Conservation (phyloP, 2,329 filamentous ascomycete species). For the Talaromyces verruculosus region DNA sequence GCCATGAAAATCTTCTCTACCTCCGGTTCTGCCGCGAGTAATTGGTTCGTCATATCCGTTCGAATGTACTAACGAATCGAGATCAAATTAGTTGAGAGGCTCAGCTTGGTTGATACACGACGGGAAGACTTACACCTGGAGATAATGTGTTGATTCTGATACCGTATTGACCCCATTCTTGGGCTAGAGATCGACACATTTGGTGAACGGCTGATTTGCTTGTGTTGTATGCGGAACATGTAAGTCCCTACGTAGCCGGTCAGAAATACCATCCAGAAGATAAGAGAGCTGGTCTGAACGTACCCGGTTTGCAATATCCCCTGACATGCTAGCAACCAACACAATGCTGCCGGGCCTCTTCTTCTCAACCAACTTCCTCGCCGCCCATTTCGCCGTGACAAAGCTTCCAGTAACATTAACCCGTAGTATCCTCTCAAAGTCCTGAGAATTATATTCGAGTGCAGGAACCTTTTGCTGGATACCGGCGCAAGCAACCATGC, state of each 20-base stretch:
- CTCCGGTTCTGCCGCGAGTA: conserved; percentile 49
- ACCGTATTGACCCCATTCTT: conserved; percentile 50
- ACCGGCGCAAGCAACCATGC: conserved; percentile 71
- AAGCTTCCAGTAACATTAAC: conserved; percentile 62
- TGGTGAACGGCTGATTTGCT: conserved; percentile 50
- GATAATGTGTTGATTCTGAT: conserved; percentile 76
- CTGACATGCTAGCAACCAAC: conserved; percentile 64
- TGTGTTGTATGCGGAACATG: conserved; percentile 51
- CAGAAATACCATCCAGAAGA: not conserved
- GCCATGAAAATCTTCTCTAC: conserved; percentile 56
- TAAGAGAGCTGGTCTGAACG: conserved; percentile 19
- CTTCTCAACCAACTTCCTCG: conserved; percentile 62
- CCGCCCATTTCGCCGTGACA: conserved; percentile 63
- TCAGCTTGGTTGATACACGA: not conserved
- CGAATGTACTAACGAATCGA: conserved; percentile 43
- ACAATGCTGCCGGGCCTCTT: conserved; percentile 61
- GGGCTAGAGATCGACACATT: conserved; percentile 48
- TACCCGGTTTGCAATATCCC: conserved; percentile 57
- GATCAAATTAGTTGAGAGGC: not conserved
- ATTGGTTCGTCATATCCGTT: conserved; percentile 51
- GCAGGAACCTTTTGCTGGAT: conserved; percentile 79
- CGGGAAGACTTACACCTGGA: conserved; percentile 54
- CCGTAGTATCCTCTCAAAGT: conserved; percentile 63
- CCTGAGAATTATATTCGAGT: conserved; percentile 69
- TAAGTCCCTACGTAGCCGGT: conserved; percentile 41